Evolutionary conservation across 2,329 filamentous ascomycete species (phyloP).

Genomic region (Coniochaeta hoffmannii): DNA sequence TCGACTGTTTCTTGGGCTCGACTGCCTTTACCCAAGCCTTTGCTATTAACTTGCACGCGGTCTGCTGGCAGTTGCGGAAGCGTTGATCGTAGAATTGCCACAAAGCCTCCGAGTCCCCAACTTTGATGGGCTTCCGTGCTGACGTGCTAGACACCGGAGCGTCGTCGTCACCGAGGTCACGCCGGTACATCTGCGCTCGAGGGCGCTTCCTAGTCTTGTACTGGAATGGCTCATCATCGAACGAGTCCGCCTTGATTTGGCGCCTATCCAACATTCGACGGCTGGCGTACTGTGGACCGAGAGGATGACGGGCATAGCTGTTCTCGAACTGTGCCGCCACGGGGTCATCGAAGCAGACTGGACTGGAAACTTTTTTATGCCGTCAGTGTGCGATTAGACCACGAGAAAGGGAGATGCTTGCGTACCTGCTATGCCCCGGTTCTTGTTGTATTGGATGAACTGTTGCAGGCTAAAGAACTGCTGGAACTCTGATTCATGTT

Average conservation of each 20-base stretch:
- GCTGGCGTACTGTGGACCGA: slow-evolving; percentile 12
- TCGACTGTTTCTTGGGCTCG: slow-evolving; percentile 70
- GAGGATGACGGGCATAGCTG: neutral
- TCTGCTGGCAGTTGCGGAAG: slow-evolving; percentile 62
- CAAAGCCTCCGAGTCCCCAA: slow-evolving; percentile 47
- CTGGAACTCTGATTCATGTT: slow-evolving; percentile 29
- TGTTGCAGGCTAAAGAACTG: slow-evolving; percentile 39
- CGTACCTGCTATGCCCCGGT: slow-evolving; percentile 29
- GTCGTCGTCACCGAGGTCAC: slow-evolving; percentile 32
- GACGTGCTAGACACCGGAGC: slow-evolving; percentile 27
- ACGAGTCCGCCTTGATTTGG: slow-evolving; percentile 11
- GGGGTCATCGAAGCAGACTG: slow-evolving; percentile 13
- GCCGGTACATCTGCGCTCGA: slow-evolving; percentile 23
- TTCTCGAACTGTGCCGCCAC: slow-evolving; percentile 1
- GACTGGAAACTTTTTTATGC: slow-evolving; percentile 9
- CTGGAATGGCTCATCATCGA: slow-evolving; percentile 18
- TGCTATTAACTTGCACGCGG: slow-evolving; percentile 62
- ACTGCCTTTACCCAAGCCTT: slow-evolving; percentile 72
- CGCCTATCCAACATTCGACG: slow-evolving; percentile 20
- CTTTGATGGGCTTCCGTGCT: slow-evolving; percentile 36
- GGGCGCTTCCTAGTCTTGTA: slow-evolving; percentile 29
- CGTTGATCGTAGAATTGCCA: slow-evolving; percentile 53
- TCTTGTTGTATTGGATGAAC: slow-evolving; percentile 27
- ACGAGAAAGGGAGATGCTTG: neutral
- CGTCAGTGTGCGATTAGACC: slow-evolving; percentile 5